Conservation (phyloP, 352 stramenopile genomes). For the Globisporangium viniferum region DNA sequence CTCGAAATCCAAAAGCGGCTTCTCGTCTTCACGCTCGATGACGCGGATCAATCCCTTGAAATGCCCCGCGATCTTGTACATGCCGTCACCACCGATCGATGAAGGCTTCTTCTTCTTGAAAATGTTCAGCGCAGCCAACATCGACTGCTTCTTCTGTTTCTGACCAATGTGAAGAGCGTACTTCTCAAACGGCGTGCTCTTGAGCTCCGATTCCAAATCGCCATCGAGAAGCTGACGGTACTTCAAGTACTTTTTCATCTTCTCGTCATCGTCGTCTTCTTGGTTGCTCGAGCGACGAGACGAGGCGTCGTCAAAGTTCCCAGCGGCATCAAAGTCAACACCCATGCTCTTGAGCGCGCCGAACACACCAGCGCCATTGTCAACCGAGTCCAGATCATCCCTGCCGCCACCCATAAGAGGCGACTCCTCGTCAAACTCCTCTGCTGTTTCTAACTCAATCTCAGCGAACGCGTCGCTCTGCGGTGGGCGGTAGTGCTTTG, state of each 20-base stretch:
- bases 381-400: conserved; percentile 36
- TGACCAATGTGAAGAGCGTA: conserved; percentile 83
- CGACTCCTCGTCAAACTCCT: conserved; percentile 54
- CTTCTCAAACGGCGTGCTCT: conserved; percentile 88
- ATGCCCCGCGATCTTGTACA: conserved; percentile 79
- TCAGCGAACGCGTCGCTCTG: conserved; percentile 66
- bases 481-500: conserved; percentile 64
- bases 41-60: conserved; percentile 93
- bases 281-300: conserved; percentile 51
- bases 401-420: conserved; percentile 37
- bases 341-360: conserved; percentile 84
- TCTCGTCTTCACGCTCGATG: conserved; percentile 79
- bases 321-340: conserved; percentile 68
- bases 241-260: conserved; percentile 77
- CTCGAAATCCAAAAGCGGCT: conserved; percentile 69
- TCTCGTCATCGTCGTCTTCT: conserved; percentile 59
- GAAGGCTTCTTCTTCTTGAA: conserved; percentile 62
- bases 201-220: conserved; percentile 68
- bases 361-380: conserved; percentile 85
- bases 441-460: conserved; percentile 59
- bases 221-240: conserved; percentile 64
- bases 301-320: conserved; percentile 48
- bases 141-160: conserved; percentile 67
- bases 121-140: conserved; percentile 60
- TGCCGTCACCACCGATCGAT: conserved; percentile 36